Conservation (phyloP, 306 rosid genomes). For the Aeschynomene evenia region DNA sequence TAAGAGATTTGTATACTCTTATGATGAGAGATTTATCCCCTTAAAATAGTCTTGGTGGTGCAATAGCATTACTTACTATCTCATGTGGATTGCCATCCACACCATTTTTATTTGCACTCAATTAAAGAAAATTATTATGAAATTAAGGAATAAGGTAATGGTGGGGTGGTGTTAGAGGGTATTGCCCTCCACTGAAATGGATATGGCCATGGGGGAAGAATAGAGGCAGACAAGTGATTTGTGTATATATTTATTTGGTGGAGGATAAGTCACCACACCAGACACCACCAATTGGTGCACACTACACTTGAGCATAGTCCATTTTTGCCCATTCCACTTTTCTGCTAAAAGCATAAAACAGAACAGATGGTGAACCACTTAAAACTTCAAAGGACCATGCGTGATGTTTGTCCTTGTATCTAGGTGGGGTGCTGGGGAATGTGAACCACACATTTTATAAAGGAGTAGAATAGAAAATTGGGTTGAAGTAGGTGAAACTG, state of each 20-base stretch:
- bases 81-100: background rate
- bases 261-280: conserved; percentile 26
- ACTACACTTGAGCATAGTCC: background rate
- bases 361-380: conserved; percentile 6
- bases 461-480: background rate
- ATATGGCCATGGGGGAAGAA: background rate
- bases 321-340: conserved; percentile 24
- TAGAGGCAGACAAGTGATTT: background rate
- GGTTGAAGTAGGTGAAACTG: background rate
- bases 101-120: background rate
- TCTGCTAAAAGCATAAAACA: conserved; percentile 13
- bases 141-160: background rate
- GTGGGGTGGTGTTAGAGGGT: background rate
- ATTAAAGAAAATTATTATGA: background rate
- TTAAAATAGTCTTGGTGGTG: too few species aligned
- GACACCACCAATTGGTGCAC: conserved; percentile 22
- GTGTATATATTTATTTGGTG: conserved; percentile 14
- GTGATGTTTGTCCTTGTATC: background rate
- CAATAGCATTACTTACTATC: too few species aligned
- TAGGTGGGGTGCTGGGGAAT: conserved; percentile 6
- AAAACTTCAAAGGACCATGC: conserved; percentile 15
- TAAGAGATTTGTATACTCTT: too few species aligned
- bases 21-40: too few species aligned
- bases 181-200: conserved; percentile 8
- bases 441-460: conserved; percentile 29